These are phyloP conservation scores for Talaromyces proteolyticus DNA, from an alignment of 495 filamentous ascomycete genomes.

Conservation along the genomic window DNA sequence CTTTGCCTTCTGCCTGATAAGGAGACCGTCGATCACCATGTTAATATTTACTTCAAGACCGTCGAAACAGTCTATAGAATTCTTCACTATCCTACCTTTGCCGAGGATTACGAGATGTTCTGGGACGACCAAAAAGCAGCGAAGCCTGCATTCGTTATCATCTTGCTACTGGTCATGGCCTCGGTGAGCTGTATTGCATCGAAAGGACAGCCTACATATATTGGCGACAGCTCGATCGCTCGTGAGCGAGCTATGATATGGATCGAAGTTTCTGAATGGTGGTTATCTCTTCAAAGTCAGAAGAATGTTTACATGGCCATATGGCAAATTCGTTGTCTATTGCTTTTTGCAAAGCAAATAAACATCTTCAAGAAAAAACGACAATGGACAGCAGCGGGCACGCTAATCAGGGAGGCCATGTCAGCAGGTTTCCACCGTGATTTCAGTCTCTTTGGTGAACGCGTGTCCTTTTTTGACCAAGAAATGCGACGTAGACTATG, in stretches of 20 bases:
- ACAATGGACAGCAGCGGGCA: conserved; percentile 44
- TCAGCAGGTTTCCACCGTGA: conserved; percentile 52
- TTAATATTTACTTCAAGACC: conserved; percentile 47
- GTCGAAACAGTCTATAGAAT: conserved; percentile 54
- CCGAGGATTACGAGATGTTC: conserved; percentile 37
- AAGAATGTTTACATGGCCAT: conserved; percentile 36
- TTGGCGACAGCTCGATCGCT: conserved; percentile 29
- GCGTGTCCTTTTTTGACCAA: conserved; percentile 37
- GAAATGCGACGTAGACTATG: conserved; percentile 51
- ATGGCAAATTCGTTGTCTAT: conserved; percentile 47
- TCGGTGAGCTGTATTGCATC: conserved; percentile 23
- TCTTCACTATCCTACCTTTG: conserved; percentile 52
- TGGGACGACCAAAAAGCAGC: conserved; percentile 26
- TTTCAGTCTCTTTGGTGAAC: conserved; percentile 30
- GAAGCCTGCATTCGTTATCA: conserved; percentile 19
- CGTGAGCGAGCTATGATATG: conserved; percentile 27
- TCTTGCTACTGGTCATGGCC: conserved; percentile 30
- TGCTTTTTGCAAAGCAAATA: conserved; percentile 41
- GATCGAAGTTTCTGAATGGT: conserved; percentile 28
- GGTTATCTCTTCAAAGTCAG: conserved; percentile 28
- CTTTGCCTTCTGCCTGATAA: conserved; percentile 36
- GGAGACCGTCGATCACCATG: conserved; percentile 42
- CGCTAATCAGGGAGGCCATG: conserved; percentile 41
- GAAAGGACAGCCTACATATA: conserved; percentile 30
- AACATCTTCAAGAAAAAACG: conserved; percentile 44